Conservation (phyloP, 805 yeast genomes). For the Ogataea salicorniae region DNA sequence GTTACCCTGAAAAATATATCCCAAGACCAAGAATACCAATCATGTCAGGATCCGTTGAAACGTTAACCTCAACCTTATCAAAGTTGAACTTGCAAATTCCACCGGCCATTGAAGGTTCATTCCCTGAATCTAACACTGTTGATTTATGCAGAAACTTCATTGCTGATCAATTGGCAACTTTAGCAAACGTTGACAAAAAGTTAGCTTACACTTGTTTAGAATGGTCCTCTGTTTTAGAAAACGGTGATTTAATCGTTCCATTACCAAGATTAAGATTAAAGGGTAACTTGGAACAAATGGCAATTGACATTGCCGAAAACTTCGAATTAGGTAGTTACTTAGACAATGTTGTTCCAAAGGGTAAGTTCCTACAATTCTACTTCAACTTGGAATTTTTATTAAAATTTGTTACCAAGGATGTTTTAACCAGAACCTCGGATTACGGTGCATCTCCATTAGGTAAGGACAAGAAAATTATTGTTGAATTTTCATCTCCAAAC, state of each 20-base stretch:
- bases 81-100: constrained; percentile 34
- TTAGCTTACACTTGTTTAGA: constrained; percentile 83
- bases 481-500: constrained; percentile 96
- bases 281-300: constrained; percentile 73
- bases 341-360: constrained; percentile 70
- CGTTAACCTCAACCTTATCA: constrained; percentile 21
- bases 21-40: constrained; percentile 6
- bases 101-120: constrained; percentile 48
- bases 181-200: constrained; percentile 65
- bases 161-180: constrained; percentile 64
- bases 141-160: constrained; percentile 90
- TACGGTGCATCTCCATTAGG: constrained; percentile 80
- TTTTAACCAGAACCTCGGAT: constrained; percentile 50
- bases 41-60: constrained; percentile 24
- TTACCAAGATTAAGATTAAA: constrained; percentile 85
- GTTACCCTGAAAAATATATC: constrained; percentile 9
- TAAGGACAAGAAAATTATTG: constrained; percentile 58
- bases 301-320: constrained; percentile 69
- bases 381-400: constrained; percentile 63
- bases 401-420: constrained; percentile 64
- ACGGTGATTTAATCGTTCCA: constrained; percentile 91
- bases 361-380: constrained; percentile 88
- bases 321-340: constrained; percentile 72
- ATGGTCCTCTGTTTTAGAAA: constrained; percentile 77
- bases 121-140: constrained; percentile 73